phyloP scores from a whole-genome alignment of 2,329 filamentous ascomycete genomes.

The Fusarium caatingaense region DNA sequence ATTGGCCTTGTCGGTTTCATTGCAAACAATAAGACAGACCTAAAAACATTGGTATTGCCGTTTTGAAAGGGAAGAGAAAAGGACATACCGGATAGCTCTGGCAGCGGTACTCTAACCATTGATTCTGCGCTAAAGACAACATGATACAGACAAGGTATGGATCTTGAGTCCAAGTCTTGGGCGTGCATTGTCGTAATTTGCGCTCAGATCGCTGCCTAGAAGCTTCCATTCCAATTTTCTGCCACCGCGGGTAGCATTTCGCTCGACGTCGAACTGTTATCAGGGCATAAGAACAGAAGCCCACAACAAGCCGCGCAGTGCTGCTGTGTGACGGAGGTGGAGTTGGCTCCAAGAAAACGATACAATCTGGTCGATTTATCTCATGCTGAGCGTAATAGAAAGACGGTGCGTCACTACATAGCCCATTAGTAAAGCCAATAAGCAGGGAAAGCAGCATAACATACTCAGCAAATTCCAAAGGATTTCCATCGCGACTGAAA shows the following conservation, averaged over 20 bases:
- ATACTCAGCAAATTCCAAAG: not conserved
- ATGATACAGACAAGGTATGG: not conserved
- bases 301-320: not conserved
- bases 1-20: not conserved
- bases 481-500: not conserved
- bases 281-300: not conserved
- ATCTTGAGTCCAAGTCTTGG: not conserved
- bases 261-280: not conserved
- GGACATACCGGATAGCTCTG: not conserved
- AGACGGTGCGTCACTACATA: not conserved
- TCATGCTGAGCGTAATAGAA: not conserved
- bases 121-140: not conserved
- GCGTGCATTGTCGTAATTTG: not conserved
- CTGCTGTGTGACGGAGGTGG: not conserved
- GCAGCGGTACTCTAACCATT: not conserved
- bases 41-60: not conserved
- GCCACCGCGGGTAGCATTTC: not conserved
- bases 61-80: not conserved
- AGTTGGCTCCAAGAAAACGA: not conserved
- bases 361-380: not conserved
- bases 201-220: not conserved
- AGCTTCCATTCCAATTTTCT: not conserved
- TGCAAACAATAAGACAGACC: not conserved
- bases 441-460: not conserved
- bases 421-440: not conserved